Percentiles rank a stretch among this genome's conserved stretches.
Conservation (phyloP, 2,329 filamentous ascomycete genomes). For the Fusarium abutilonis region DNA sequence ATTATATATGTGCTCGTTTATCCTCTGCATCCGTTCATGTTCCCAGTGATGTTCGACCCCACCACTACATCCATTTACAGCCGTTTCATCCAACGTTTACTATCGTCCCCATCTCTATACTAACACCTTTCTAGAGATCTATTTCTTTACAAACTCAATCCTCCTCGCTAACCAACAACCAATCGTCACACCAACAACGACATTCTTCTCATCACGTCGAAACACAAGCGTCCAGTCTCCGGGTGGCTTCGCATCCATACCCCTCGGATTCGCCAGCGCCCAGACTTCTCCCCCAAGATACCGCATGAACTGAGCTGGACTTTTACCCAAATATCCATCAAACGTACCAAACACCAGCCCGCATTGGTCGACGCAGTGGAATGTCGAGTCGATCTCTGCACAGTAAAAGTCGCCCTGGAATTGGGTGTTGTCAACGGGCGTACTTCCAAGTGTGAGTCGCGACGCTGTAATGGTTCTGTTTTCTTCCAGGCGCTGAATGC, state of each 20-base stretch:
- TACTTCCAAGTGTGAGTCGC: neutral
- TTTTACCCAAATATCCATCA: conserved; percentile 26
- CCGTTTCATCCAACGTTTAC: neutral
- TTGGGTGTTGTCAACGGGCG: conserved; percentile 1
- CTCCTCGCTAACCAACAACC: conserved; percentile 27
- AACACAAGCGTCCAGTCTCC: conserved; percentile 34
- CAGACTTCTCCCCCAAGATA: conserved; percentile 24
- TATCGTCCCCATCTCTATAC: neutral
- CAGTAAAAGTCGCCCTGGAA: conserved; percentile 29
- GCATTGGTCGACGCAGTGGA: conserved; percentile 26
- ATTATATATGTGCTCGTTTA: too few relatives aligned
- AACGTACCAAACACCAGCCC: conserved; percentile 30
- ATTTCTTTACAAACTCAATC: conserved; percentile 25
- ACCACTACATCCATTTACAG: too few relatives aligned
- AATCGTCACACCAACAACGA: conserved; percentile 7
- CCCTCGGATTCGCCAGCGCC: conserved; percentile 24
- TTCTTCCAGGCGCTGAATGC: conserved; percentile 25
- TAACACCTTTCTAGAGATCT: neutral
- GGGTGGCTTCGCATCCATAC: conserved; percentile 34
- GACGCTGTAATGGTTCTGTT: conserved; percentile 18
- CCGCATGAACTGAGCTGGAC: conserved; percentile 27
- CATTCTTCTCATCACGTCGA: neutral
- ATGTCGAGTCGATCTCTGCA: conserved; percentile 20
- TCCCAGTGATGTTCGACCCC: too few relatives aligned
- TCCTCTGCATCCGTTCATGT: too few relatives aligned